Base-by-base conservation (phyloP, 768 basidiomycete species). In the Cystofilobasidium capitatum region DNA sequence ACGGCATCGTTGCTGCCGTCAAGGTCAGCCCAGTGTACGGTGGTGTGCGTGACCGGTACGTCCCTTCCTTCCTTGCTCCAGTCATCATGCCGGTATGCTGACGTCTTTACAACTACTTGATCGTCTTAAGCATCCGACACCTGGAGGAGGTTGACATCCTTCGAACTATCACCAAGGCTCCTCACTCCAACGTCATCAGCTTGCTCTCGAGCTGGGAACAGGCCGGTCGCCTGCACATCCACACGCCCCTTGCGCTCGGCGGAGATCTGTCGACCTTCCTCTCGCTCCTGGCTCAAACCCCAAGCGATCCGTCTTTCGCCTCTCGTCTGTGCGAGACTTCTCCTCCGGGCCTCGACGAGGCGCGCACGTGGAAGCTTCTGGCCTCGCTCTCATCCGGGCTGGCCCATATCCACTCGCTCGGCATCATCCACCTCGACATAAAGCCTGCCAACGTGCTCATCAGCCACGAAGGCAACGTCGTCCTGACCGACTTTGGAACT, bases 401-500 rank as follows among this genome's bases (percentile, higher is more conserved):
- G 70, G 81, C 81, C 64, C 92, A 94, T 79, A 88, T 98, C 64
- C 96, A 99, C 78, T 81, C 83, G 72, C 83, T 86, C 45, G 87
- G 87, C 65, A 85, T 96, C 66, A 87, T 98, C 62, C 96, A 99
- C 79, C 83, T 99, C 61, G 96, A 99, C 79, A 78, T 99, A 70
- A 99, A 99, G 80, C 94, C 96, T 20, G 89, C 90, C 45, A 99
- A 99, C 76, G 86, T 99, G 58, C 91, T 99, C 75, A 81, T 99
- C 72, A 91, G 88, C 14, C 81, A 81, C 9, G 83, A 86, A 51
- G 93, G 96, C 0, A 83, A 88, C 57, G 87, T 99, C 79, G 90
- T 89, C 79, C 90, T 99, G 75, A 93, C 93, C 14, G 96, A 99
- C 76, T 97, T 97, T 79, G 96, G 96, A 9, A 91, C 97, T 86